Evolutionary conservation across 345 rosid species (phyloP).

Genomic region (Brassica rapa): DNA sequence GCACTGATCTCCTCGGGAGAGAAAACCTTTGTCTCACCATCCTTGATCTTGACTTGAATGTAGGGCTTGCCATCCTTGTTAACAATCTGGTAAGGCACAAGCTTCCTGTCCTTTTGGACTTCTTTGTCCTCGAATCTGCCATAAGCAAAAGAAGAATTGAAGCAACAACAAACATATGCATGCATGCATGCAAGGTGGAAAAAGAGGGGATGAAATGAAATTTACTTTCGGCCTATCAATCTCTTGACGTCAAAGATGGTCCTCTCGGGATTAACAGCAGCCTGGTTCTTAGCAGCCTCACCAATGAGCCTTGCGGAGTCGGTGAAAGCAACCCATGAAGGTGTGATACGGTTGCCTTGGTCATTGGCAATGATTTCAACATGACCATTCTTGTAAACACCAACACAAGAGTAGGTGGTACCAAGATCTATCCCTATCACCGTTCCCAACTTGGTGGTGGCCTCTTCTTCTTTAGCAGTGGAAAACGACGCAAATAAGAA

Average conservation of each 20-base stretch:
- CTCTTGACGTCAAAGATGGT: conserved; percentile 60
- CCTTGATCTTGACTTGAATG: conserved; percentile 57
- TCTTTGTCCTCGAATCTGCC: conserved; percentile 56
- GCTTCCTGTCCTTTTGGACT: conserved; percentile 59
- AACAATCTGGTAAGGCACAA: conserved; percentile 65
- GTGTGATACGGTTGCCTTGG: conserved; percentile 66
- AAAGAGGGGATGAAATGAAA: neutral
- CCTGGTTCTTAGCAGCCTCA: conserved; percentile 88
- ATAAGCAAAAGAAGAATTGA: neutral
- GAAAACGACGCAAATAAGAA: conserved; percentile 52
- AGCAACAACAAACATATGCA: neutral
- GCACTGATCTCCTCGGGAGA: conserved; percentile 64
- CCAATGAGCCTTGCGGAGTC: conserved; percentile 68
- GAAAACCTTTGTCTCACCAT: conserved; percentile 61
- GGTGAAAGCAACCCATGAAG: conserved; percentile 63
- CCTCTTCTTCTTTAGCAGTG: conserved; percentile 61
- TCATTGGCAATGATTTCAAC: conserved; percentile 64
- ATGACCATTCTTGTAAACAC: conserved; percentile 59
- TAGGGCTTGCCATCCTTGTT: conserved; percentile 80
- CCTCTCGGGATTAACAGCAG: conserved; percentile 58
- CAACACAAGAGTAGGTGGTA: conserved; percentile 46
- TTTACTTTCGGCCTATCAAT: conserved; percentile 55
- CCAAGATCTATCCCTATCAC: conserved; percentile 63
- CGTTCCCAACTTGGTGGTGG: conserved; percentile 55
- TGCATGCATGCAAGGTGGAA: neutral